Evolutionary conservation across 2,329 filamentous ascomycete genomes (phyloP).

Genomic region (Purpureocillium lavendulum): DNA sequence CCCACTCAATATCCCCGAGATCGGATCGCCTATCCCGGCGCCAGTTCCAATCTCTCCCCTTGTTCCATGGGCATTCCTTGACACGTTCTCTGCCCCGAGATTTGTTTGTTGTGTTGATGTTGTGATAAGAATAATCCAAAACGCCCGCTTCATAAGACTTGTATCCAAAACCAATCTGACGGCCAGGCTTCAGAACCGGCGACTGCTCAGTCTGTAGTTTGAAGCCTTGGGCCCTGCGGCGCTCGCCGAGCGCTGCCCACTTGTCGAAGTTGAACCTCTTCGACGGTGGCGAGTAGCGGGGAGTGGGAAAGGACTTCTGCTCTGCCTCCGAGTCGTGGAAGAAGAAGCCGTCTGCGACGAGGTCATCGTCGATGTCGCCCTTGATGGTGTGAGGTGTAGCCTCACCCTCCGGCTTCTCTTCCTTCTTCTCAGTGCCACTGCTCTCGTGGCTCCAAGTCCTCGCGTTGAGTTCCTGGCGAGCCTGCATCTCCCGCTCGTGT

Average conservation of each 20-base stretch:
- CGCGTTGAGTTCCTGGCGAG: constrained; percentile 59
- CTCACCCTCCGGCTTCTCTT: constrained; percentile 11
- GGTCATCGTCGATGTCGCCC: constrained; percentile 52
- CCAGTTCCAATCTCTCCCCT: constrained; percentile 53
- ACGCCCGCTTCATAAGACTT: constrained; percentile 39
- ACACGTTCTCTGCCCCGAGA: constrained; percentile 33
- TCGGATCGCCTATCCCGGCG: constrained; percentile 55
- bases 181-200: constrained; percentile 40
- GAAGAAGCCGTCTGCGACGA: constrained; percentile 62
- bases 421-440: constrained; percentile 27
- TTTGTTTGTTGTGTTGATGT: constrained; percentile 16
- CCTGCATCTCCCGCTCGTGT: constrained; percentile 52
- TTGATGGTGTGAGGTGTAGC: constrained; percentile 23
- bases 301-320: constrained; percentile 26
- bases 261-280: constrained; percentile 66
- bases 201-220: constrained; percentile 41
- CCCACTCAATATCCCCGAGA: constrained; percentile 82
- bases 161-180: constrained; percentile 37
- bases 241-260: constrained; percentile 82
- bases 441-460: constrained; percentile 75
- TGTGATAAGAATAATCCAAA: constrained; percentile 33
- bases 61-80: constrained; percentile 48
- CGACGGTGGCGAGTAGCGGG: constrained; percentile 56
- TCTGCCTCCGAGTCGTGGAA: constrained; percentile 55
- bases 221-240: constrained; percentile 59